Evolutionary conservation across 257 asterid genomes (phyloP).

Genomic region (Primulina huaijiensis): DNA sequence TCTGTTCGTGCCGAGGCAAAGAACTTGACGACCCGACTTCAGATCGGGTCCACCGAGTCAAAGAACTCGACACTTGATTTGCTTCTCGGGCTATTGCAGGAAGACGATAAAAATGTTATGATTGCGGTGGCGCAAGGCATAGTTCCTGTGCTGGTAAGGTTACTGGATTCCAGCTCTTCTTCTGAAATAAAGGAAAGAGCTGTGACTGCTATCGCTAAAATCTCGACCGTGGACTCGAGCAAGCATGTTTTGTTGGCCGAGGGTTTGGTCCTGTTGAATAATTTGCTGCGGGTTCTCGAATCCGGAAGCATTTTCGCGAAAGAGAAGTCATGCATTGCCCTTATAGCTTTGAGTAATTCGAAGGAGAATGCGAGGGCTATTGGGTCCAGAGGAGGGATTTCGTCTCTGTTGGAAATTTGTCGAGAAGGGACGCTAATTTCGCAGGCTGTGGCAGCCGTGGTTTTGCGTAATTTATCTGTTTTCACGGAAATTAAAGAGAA

Average conservation of each 20-base stretch:
- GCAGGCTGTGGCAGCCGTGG: constrained; percentile 81
- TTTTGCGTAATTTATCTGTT: constrained; percentile 50
- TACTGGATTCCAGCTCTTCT: constrained; percentile 62
- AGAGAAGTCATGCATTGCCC: constrained; percentile 72
- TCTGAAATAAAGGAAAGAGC: constrained; percentile 76
- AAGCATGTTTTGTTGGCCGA: constrained; percentile 59
- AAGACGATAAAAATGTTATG: constrained; percentile 69
- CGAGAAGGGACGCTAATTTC: constrained; percentile 75
- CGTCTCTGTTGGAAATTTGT: constrained; percentile 70
- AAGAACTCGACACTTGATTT: constrained; percentile 67
- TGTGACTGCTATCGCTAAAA: constrained; percentile 59
- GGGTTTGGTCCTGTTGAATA: constrained; percentile 58
- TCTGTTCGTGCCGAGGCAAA: constrained; percentile 64
- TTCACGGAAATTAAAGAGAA: constrained; percentile 58
- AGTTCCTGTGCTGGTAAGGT: constrained; percentile 68
- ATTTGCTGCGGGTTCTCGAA: constrained; percentile 73
- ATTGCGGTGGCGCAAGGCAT: constrained; percentile 82
- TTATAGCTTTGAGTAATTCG: constrained; percentile 53
- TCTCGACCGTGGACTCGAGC: constrained; percentile 66
- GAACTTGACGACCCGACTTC: constrained; percentile 64
- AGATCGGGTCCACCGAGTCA: constrained; percentile 84
- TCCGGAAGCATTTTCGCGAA: constrained; percentile 82
- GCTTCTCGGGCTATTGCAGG: constrained; percentile 61
- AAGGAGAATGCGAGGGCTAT: constrained; percentile 92
- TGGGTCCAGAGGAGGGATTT: constrained; percentile 87